Base-by-base conservation (phyloP, 2,329 filamentous ascomycete species). In the Penicillium verrucosum region DNA sequence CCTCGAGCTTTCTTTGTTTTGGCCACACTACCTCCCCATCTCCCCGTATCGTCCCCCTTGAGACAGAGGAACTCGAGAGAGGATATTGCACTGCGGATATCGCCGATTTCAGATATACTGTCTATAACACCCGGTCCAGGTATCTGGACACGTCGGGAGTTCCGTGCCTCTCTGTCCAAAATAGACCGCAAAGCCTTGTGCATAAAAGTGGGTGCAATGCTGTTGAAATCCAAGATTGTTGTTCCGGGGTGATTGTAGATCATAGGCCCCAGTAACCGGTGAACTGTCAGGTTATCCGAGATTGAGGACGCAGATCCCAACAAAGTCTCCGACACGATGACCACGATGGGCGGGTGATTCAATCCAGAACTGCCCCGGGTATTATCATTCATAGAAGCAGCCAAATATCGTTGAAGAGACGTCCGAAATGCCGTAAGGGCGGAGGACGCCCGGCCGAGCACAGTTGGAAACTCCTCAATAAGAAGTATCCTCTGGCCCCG, bases 1-100 rank as follows among this genome's bases (percentile, higher is more conserved):
- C 77, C 75, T 9, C 85, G 78, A 21, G 75, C 76, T 62, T 84
- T 87, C 70, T 88, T 92, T 4, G 80, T 72, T 68, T 89, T 93
- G 0, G 84, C 82, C 23, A 94, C 81, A 60, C 86, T 90, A 42
- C 87, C 85, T 14, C 90, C 85, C 90, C 90, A 89, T 68, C 87
- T 86, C 11, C 85, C 82, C 41, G 85, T 81, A n/a, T 85, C 78
- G 59, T 94, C 90, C 16, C 89, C 89, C 70, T 90, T 88, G 38
- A 97, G 74, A 68, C 92, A 97, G 12, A 99, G 81, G 67, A 99
- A 97, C 68, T 99, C 92, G 5, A 99, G 81, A 0, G 92, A 89
- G 1, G 92, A 92, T 29, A 96, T 84, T n/a, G 94, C 94, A 72
- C 88, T 97, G 59, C 94, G 85, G 50, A 99, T 88, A 67, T 99